Evolutionary conservation across 768 basidiomycete species (phyloP).

Genomic region (Xerocomus spinulosus): DNA sequence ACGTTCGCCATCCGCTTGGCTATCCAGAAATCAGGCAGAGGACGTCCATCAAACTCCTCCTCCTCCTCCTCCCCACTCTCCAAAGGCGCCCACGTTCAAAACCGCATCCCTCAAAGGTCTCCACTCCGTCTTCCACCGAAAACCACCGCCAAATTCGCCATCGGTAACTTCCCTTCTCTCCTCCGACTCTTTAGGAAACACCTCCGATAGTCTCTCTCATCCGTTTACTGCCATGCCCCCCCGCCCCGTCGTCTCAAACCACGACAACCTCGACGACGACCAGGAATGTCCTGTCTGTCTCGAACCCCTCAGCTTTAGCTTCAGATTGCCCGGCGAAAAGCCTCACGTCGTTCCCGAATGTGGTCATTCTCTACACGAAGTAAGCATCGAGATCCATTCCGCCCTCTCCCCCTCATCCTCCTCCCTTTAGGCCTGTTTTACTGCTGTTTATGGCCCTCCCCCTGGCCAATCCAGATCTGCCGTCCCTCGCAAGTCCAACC

Average conservation of each 20-base stretch:
- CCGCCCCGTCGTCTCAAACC: conserved; percentile 66
- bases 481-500: conserved; percentile 64
- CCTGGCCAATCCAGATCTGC: conserved; percentile 52
- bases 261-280: conserved; percentile 66
- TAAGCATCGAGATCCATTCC: conserved; percentile 23
- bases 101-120: conserved; percentile 36
- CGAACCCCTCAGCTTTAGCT: conserved; percentile 89
- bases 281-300: conserved; percentile 96
- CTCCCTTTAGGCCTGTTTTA: conserved; percentile 78
- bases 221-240: conserved; percentile 62
- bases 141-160: conserved; percentile 35
- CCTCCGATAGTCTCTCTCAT: conserved; percentile 38
- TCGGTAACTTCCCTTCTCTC: conserved; percentile 53
- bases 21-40: conserved; percentile 34
- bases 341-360: conserved; percentile 97
- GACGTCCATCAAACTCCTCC: conserved; percentile 34
- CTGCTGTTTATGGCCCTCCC: conserved; percentile 91
- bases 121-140: conserved; percentile 50
- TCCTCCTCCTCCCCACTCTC: conserved; percentile 32
- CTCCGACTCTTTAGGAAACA: conserved; percentile 36
- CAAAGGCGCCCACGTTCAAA: conserved; percentile 25
- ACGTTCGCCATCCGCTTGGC: conserved; percentile 33
- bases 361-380: conserved; percentile 96
- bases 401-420: conserved; percentile 6
- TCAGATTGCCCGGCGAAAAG: conserved; percentile 92